Conservation (phyloP, 2,329 filamentous ascomycete genomes). For the Plenodomus tracheiphilus region DNA sequence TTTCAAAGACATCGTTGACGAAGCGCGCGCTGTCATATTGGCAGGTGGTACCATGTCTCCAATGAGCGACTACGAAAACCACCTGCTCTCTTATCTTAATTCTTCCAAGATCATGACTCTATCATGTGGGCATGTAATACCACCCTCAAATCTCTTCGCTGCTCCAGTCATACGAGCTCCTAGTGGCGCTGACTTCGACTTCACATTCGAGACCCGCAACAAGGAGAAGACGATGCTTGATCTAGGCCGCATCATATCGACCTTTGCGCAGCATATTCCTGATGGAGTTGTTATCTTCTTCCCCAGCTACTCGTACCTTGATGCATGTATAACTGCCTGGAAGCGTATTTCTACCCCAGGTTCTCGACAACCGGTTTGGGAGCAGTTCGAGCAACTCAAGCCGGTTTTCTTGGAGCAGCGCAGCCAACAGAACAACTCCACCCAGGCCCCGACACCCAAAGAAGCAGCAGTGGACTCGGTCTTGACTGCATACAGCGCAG, state of each 20-base stretch:
- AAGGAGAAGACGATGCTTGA: constrained; percentile 70
- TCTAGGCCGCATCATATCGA: constrained; percentile 73
- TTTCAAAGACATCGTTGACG: constrained; percentile 83
- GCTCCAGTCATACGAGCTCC: constrained; percentile 64
- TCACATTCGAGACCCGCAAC: constrained; percentile 79
- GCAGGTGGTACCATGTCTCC: constrained; percentile 98
- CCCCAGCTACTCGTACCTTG: constrained; percentile 89
- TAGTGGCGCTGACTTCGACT: constrained; percentile 69
- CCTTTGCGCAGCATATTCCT: constrained; percentile 72
- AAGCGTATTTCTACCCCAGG: constrained; percentile 25
- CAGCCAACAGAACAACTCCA: constrained; percentile 54
- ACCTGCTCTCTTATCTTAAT: constrained; percentile 78
- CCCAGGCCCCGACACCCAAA: constrained; percentile 54
- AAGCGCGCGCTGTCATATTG: constrained; percentile 83
- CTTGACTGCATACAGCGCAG: constrained; percentile 71
- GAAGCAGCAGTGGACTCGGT: constrained; percentile 66
- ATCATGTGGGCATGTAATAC: constrained; percentile 94
- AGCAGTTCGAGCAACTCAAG: constrained; percentile 62
- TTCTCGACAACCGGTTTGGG: constrained; percentile 50
- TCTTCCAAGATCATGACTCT: constrained; percentile 71
- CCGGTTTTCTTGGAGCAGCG: constrained; percentile 47
- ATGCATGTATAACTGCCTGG: constrained; percentile 62
- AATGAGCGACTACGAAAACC: constrained; percentile 84
- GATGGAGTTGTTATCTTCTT: constrained; percentile 96
- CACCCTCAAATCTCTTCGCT: constrained; percentile 76